These are phyloP conservation scores for Filobasidium uniguttulatum DNA, from an alignment of 1,284 basidiomycete species.

Conservation along the genomic window DNA sequence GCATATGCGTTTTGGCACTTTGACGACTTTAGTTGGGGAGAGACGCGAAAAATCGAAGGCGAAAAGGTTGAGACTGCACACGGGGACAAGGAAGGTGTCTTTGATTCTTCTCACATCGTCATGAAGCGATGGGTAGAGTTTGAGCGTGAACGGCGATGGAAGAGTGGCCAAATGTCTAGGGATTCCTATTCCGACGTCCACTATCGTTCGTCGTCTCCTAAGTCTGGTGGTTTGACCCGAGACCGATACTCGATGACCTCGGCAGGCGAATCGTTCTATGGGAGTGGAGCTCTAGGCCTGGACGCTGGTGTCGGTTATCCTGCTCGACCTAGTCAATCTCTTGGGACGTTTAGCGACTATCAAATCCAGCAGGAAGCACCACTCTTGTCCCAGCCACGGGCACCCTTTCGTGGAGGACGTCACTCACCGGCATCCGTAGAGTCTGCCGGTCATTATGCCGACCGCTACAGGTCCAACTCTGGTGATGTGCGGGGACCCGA, in stretches of 20 bases:
- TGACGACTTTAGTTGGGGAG: slow-evolving; percentile 91
- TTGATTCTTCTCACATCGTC: slow-evolving; percentile 88
- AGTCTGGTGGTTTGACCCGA: slow-evolving; percentile 44
- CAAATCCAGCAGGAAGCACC: slow-evolving; percentile 42
- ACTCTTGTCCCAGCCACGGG: slow-evolving; percentile 39
- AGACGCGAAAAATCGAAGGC: slow-evolving; percentile 62
- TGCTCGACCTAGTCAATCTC: slow-evolving; percentile 27
- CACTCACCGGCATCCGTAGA: slow-evolving; percentile 30
- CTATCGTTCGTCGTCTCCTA: slow-evolving; percentile 37
- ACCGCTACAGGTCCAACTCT: slow-evolving; percentile 2
- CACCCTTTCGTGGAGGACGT: slow-evolving; percentile 19
- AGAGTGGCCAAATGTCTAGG: slow-evolving; percentile 64
- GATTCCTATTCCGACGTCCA: slow-evolving; percentile 48
- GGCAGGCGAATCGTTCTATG: slow-evolving; percentile 51
- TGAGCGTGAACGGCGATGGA: slow-evolving; percentile 89
- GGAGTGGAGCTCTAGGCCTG: slow-evolving; percentile 32
- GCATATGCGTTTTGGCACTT: slow-evolving; percentile 98
- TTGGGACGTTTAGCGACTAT: slow-evolving; percentile 37
- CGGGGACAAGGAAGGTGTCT: slow-evolving; percentile 85
- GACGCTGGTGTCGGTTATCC: slow-evolving; percentile 23
- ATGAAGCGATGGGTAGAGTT: slow-evolving; percentile 99
- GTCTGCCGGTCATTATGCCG: slow-evolving; percentile 18
- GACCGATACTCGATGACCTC: slow-evolving; percentile 65
- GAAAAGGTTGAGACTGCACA: slow-evolving; percentile 49
- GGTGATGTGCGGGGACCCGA: not conserved